Evolutionary conservation across 2,329 filamentous ascomycete genomes (phyloP).

Genomic region (Colletotrichum camelliae): DNA sequence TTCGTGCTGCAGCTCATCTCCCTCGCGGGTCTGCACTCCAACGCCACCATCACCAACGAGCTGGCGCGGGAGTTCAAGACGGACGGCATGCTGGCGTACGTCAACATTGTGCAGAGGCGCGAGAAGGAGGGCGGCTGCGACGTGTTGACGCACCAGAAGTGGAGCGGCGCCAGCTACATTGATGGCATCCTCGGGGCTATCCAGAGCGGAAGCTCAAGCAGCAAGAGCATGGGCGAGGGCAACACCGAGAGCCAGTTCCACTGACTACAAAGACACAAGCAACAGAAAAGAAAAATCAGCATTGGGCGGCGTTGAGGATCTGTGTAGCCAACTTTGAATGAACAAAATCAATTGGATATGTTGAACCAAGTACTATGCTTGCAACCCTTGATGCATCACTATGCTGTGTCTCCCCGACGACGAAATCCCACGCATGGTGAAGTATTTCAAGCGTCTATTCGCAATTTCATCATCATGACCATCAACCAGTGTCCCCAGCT

Average conservation of each 20-base stretch:
- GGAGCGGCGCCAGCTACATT: constrained; percentile 74
- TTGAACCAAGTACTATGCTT: neutral
- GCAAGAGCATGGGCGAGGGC: constrained; percentile 92
- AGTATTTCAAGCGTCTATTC: constrained; percentile 5
- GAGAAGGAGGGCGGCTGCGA: constrained; percentile 93
- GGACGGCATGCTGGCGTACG: constrained; percentile 96
- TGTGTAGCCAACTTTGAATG: neutral
- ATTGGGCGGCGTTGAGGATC: constrained; percentile 18
- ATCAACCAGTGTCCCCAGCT: neutral
- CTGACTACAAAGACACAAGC: constrained; percentile 19
- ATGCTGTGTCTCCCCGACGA: neutral
- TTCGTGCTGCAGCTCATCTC: constrained; percentile 74
- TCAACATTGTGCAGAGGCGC: constrained; percentile 86
- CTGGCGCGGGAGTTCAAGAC: constrained; percentile 83
- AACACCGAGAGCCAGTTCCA: constrained; percentile 81
- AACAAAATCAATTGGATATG: neutral
- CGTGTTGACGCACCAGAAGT: constrained; percentile 94
- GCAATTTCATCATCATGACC: constrained; percentile 17
- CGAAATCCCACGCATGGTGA: neutral
- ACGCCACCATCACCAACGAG: constrained; percentile 71
- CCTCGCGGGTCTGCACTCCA: constrained; percentile 70
- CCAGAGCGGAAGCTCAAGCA: constrained; percentile 88
- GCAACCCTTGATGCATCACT: neutral
- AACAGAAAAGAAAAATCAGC: neutral
- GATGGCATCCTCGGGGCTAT: constrained; percentile 91